Evolutionary conservation across 768 basidiomycete species (phyloP).

Genomic region (Fistulinella prunicolor): DNA sequence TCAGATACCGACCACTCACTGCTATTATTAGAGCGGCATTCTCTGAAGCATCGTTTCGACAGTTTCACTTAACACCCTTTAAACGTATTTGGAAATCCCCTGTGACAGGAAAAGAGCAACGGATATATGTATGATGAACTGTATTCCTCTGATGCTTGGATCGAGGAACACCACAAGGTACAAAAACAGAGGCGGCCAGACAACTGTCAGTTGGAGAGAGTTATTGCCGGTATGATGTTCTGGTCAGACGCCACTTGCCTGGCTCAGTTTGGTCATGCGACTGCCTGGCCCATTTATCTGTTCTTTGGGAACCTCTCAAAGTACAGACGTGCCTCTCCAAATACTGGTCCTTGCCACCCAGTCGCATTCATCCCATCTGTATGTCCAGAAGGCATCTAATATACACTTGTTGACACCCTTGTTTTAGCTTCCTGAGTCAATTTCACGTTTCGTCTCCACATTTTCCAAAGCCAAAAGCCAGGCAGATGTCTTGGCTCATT

Average conservation of each 20-base stretch:
- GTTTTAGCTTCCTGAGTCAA: no score
- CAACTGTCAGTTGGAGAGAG: slow-evolving; percentile 13
- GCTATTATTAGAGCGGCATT: background rate
- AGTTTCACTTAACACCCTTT: background rate
- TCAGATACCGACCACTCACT: background rate
- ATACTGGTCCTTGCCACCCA: background rate
- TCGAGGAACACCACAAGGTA: slow-evolving; percentile 18
- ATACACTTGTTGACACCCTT: no score
- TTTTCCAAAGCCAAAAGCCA: no score
- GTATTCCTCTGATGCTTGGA: slow-evolving; percentile 20
- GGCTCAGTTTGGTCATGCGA: slow-evolving; percentile 13
- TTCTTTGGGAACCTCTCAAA: slow-evolving; percentile 11
- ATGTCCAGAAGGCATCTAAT: no score
- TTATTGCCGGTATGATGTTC: slow-evolving; percentile 18
- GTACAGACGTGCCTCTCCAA: background rate
- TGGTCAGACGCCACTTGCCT: slow-evolving; percentile 21
- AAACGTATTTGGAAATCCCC: background rate
- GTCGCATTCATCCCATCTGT: slow-evolving; percentile 5
- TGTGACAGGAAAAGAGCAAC: no score
- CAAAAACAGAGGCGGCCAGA: slow-evolving; percentile 12
- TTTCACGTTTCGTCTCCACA: no score
- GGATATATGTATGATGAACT: slow-evolving; percentile 16
- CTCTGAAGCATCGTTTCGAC: background rate
- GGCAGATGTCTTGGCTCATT: background rate
- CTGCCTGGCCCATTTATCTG: slow-evolving; percentile 5